Conservation (phyloP, 768 basidiomycete genomes). For the Lenzites betulinus region DNA sequence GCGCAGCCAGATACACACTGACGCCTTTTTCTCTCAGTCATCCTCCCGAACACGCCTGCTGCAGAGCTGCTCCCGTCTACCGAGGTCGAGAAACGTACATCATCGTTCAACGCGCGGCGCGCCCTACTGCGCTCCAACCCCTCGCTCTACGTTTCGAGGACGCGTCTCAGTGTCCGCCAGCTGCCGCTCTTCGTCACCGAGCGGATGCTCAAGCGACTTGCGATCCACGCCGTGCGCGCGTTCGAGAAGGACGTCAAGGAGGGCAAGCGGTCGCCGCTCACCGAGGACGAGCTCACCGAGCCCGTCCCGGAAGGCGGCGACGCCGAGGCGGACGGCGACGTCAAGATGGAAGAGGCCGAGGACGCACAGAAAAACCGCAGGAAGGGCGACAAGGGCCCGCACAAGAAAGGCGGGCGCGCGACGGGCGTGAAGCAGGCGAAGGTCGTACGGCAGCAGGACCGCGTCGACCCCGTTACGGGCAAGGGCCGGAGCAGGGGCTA, state of each 20-base stretch:
- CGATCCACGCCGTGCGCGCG: constrained; percentile 72
- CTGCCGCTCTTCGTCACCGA: constrained; percentile 91
- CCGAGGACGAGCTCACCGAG: constrained; percentile 69
- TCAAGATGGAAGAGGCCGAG: constrained; percentile 28
- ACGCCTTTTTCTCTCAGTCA: constrained; percentile 52
- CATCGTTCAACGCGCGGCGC: constrained; percentile 84
- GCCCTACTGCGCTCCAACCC: constrained; percentile 88
- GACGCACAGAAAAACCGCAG: constrained; percentile 13
- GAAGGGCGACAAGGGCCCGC: constrained; percentile 15
- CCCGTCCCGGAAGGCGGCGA: constrained; percentile 31
- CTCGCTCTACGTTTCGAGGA: constrained; percentile 90
- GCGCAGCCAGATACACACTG: background rate
- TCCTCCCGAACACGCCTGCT: constrained; percentile 84
- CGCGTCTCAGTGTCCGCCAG: constrained; percentile 91
- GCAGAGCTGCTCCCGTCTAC: constrained; percentile 67
- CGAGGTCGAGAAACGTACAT: constrained; percentile 84
- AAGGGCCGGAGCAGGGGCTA: constrained; percentile 92
- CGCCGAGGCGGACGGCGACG: constrained; percentile 30
- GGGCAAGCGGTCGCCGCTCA: constrained; percentile 60
- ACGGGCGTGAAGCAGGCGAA: constrained; percentile 84
- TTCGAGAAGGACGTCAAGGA: constrained; percentile 80
- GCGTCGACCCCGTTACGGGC: constrained; percentile 85
- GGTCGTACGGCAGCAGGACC: constrained; percentile 86
- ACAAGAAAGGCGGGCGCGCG: constrained; percentile 33
- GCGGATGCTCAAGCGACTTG: constrained; percentile 84